Evolutionary conservation across 768 basidiomycete genomes (phyloP).

Genomic region (Lactarius evosmus): DNA sequence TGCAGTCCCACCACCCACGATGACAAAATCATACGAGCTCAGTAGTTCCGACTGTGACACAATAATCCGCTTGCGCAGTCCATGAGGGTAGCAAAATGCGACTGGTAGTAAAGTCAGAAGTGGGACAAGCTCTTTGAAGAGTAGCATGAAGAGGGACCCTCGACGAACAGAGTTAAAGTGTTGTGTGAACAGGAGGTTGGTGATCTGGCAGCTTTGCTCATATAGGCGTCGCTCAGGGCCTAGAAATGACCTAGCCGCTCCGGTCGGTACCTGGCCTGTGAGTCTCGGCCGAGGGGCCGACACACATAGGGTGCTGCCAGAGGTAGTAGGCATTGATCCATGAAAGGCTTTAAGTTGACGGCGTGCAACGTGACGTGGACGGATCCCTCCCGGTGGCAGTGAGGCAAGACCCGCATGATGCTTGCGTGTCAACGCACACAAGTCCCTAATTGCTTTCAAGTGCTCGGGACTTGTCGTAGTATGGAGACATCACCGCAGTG

Average conservation of each 20-base stretch:
- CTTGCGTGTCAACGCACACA: not conserved
- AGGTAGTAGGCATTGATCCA: not conserved
- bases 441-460: not conserved
- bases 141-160: not conserved
- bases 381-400: not conserved
- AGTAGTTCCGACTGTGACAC: constrained; percentile 40
- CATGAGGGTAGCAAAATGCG: not conserved
- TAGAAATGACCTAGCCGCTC: not conserved
- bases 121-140: not conserved
- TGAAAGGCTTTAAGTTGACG: not conserved
- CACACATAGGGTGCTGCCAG: not conserved
- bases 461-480: not conserved
- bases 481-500: not conserved
- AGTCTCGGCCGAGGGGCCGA: not conserved
- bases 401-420: not conserved
- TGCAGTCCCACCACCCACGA: constrained; percentile 47
- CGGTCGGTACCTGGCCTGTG: not conserved
- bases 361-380: too few species aligned
- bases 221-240: not conserved
- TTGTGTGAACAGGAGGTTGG: not conserved
- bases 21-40: constrained; percentile 52
- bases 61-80: constrained; percentile 38
- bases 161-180: not conserved
- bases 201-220: not conserved
- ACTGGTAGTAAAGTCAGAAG: constrained; percentile 1